Evolutionary conservation across 2,329 filamentous ascomycete genomes (phyloP), one percentile per base, ranked within the genome.

Genomic region (Ophiocordyceps camponoti-rufipedis): DNA sequence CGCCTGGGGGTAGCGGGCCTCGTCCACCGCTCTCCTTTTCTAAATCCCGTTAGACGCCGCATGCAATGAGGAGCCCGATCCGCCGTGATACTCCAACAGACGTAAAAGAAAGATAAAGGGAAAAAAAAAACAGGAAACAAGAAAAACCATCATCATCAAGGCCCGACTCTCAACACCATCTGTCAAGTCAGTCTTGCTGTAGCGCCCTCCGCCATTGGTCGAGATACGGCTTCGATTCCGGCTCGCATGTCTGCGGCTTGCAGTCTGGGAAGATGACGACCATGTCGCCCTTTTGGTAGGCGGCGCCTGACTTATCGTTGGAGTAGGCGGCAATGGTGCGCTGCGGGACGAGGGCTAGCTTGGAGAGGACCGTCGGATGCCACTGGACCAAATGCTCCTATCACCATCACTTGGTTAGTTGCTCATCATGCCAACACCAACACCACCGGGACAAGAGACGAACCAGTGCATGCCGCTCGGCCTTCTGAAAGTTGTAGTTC

Each of bases 401-500:
- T 12, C 40, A 2, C 31, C 31, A 13, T 11, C 2, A 23, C 23
- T 23, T 23, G 23, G 23, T 23, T 23, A 23, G 23, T 23, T 23
- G 3, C 31, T 32, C 2, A 32, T 32, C 13, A 32, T 10, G 10
- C 31, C 31, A 32, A 32, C 10, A 32, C 23, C 23, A 23, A 23
- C 23, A 23, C 23, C 23, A 23, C 23, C 23, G 31, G 31, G 7
- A 32, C 8, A 13, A 10, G 31, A 32, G 31, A 60, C 78, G 58
- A 69, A 87, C 91, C 67, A 98, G 64, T 44, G 89, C 88, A 67
- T 98, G 89, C 23, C 72, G 76, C 62, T 98, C 91, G 0, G 86
- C 88, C 61, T 93, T 95, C 57, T 93, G 85, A 57, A 98, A 98
- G 58, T 94, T 94, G 66, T 98, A 98, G 53, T 73, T 84, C 51